Evolutionary conservation across 176 grass and related monocot genomes (phyloP).

Genomic region (Miscanthus lutarioriparius): DNA sequence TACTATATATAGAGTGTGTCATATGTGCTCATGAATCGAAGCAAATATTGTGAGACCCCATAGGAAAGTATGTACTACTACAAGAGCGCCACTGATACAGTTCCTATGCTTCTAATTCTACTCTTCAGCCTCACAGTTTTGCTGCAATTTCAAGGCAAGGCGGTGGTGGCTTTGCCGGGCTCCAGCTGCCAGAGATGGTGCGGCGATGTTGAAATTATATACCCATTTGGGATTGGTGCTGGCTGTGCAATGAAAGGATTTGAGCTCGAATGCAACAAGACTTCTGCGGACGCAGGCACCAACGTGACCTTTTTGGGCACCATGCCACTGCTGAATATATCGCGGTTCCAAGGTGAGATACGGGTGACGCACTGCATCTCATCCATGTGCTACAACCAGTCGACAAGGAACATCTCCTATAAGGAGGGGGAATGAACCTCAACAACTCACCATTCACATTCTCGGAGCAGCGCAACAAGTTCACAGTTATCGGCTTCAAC

Average conservation of each 20-base stretch:
- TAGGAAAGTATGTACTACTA: background rate
- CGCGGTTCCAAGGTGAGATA: background rate
- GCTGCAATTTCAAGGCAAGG: background rate
- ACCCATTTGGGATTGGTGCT: constrained; percentile 13
- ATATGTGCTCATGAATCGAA: background rate
- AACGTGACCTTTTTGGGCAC: background rate
- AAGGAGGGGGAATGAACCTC: rapidly evolving
- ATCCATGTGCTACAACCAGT: background rate
- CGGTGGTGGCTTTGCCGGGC: background rate
- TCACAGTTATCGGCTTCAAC: constrained; percentile 24
- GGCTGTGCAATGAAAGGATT: constrained; percentile 21
- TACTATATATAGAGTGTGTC: background rate
- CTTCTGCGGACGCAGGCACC: background rate
- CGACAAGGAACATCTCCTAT: background rate
- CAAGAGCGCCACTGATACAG: background rate
- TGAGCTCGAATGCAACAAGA: background rate
- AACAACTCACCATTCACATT: background rate
- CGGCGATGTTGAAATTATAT: constrained; percentile 10
- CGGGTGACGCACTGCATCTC: background rate
- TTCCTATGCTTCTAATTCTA: constrained; percentile 16
- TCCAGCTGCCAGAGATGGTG: background rate
- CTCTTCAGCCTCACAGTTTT: background rate
- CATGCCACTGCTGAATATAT: background rate
- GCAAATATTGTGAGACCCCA: background rate
- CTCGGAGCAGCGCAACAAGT: background rate